Evolutionary conservation across 768 basidiomycete genomes (phyloP).

Genomic region (Leccinum subgranulosum): DNA sequence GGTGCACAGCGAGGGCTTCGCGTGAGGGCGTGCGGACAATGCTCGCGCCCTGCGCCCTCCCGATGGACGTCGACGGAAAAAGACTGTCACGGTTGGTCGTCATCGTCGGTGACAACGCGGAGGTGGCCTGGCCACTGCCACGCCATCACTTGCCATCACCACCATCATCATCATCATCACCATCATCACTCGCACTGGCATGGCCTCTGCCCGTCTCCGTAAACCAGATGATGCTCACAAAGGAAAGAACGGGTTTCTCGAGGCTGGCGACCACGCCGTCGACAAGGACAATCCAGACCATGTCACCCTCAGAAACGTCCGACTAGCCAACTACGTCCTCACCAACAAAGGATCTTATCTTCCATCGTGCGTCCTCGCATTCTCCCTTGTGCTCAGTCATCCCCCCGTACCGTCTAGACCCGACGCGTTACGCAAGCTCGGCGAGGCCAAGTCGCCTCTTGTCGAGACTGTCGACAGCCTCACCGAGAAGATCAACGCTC

Average conservation of each 20-base stretch:
- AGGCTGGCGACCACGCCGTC: constrained; percentile 2
- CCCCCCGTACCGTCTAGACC: constrained; percentile 6
- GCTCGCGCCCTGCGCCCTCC: constrained; percentile 43
- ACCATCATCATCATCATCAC: background rate
- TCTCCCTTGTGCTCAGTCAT: background rate
- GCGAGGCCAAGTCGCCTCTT: constrained; percentile 1
- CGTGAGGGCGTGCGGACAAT: constrained; percentile 44
- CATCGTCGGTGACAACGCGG: constrained; percentile 26
- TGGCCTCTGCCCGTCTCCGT: constrained; percentile 7
- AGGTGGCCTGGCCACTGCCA: background rate
- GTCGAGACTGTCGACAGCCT: constrained; percentile 28
- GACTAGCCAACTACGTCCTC: constrained; percentile 39
- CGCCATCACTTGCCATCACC: background rate
- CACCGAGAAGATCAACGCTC: constrained; percentile 26
- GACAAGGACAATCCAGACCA: constrained; percentile 21
- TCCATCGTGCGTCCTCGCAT: constrained; percentile 34
- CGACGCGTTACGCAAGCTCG: constrained; percentile 23
- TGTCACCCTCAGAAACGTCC: constrained; percentile 29
- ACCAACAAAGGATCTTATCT: constrained; percentile 37
- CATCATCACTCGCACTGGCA: background rate
- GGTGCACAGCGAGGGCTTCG: constrained; percentile 61
- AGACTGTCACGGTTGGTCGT: constrained; percentile 31
- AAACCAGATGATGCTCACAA: constrained; percentile 8
- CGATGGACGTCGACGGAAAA: constrained; percentile 56
- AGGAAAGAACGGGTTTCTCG: constrained; percentile 25